Evolutionary conservation across 805 yeast species (phyloP), one percentile per base, ranked within the genome.

Genomic region (Zygoascus flipseniorum): DNA sequence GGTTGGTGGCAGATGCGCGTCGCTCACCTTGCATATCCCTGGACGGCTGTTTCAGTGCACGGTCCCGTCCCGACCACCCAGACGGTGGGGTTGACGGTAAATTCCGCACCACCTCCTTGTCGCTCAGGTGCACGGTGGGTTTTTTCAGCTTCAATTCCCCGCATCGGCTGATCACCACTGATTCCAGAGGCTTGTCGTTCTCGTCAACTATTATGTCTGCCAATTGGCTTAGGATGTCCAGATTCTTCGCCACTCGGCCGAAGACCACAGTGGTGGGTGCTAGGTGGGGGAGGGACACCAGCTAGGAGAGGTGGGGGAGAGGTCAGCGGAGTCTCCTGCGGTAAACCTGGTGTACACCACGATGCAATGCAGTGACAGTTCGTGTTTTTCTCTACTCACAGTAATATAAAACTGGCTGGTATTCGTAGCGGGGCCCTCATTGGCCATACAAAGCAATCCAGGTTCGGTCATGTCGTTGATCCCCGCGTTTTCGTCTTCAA

Each of bases 371-470:
- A 6, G 28, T 23, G 28, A 23, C 28, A 23, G 3, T 23, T 23
- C 28, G 28, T 23, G 28, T 23, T 23, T n/a, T 2, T n/a, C n/a
- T 6, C 10, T 8, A 51, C 58, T 47, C 41, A 56, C 57, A 14
- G 63, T 60, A 2, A 60, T 57, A 48, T 55, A 58, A 41, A 60
- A 60, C 48, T 60, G 62, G 47, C 62, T 55, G 14, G 35, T 31
- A 48, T 58, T 58, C 3, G 51, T 43, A n/a, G 42, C 49, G 4
- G 56, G 56, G 4, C 62, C 63, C 2, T 23, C 37, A 43, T 57
- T 58, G 18, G 63, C 63, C 56, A 54, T 60, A 51, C 63, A 57
- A 8, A 60, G 50, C 35, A 51, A 35, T 4, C 63, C 62, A 2
- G 42, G 20, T 23, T 45, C 52, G 26, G 35, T 54, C 54, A 60